Base-by-base conservation (phyloP, 2,329 filamentous ascomycete species). In the Aspergillus sp. region DNA sequence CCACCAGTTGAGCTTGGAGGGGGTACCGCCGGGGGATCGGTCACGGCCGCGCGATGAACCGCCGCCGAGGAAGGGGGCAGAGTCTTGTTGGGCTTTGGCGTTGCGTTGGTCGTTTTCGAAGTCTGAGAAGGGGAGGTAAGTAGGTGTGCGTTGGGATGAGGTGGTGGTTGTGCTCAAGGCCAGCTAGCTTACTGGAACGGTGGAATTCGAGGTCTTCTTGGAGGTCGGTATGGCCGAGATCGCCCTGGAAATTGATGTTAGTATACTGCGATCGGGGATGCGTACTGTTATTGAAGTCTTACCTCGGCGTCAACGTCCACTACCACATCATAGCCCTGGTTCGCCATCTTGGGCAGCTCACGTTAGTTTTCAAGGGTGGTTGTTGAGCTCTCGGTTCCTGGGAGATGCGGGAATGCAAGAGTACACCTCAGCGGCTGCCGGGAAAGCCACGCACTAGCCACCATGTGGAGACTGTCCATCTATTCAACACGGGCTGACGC, bases 151-250 rank as follows among this genome's bases (percentile, higher is more conserved):
- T 12, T 19, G 19, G 30, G 23, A 12, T 21, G 28, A 28, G 15
- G 50, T 43, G 28, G 30, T 60, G 6, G 58, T 36, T 28, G 25
- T n/a, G 4, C n/a, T 41, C 13, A 13, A 9, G 9, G 21, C 25
- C 10, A 12, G 36, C 28, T 28, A 47, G 56, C 80, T 68, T 80
- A 88, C 86, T 88, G 67, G 93, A 97, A 74, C 88, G 91, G 84
- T 99, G 95, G 82, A 99, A 99, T 85, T 98, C 95, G 76, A 99
- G 92, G 80, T 98, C 95, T 78, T 97, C 94, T 83, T 97, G 92
- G 23, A 99, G 89, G 78, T 99, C 95, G 59, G 95, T 99, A 80
- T 97, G 93, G 72, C 95, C 95, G 75, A 99, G 88, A 80, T 99
- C 95, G 72, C 94, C 94, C 93, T 98, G 75, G 61, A 30, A 28